phyloP scores from a whole-genome alignment of 225 moss, liverwort and hornwort species.

The Pseudoscleropodium purum region DNA sequence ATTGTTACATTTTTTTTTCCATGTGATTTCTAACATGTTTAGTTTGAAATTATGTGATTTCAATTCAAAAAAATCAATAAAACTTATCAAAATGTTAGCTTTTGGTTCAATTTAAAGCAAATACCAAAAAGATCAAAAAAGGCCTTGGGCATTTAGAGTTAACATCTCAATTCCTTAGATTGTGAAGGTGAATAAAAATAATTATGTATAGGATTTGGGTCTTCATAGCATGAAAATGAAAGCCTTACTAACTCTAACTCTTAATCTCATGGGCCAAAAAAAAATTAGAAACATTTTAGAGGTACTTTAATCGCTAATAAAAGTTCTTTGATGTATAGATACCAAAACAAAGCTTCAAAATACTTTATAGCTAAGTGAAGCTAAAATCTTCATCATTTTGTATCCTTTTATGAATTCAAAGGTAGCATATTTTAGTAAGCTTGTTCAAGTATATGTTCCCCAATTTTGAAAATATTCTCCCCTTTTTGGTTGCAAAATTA shows the following conservation, averaged over 20 bases:
- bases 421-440: no score
- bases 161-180: neutral
- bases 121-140: no score
- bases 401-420: neutral
- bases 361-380: neutral
- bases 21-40: no score
- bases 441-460: neutral
- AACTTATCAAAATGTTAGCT: no score
- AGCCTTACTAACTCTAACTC: no score
- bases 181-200: neutral
- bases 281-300: fast-evolving
- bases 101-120: no score
- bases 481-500: neutral
- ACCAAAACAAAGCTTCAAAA: neutral
- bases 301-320: no score
- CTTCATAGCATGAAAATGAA: neutral
- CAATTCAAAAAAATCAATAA: no score
- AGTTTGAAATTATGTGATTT: no score
- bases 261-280: neutral
- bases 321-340: no score
- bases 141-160: no score
- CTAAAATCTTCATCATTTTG: neutral
- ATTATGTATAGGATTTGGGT: neutral
- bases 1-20: no score
- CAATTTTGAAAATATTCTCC: neutral